Base-by-base conservation (phyloP, 2,329 filamentous ascomycete genomes). In the Nemania sp. region DNA sequence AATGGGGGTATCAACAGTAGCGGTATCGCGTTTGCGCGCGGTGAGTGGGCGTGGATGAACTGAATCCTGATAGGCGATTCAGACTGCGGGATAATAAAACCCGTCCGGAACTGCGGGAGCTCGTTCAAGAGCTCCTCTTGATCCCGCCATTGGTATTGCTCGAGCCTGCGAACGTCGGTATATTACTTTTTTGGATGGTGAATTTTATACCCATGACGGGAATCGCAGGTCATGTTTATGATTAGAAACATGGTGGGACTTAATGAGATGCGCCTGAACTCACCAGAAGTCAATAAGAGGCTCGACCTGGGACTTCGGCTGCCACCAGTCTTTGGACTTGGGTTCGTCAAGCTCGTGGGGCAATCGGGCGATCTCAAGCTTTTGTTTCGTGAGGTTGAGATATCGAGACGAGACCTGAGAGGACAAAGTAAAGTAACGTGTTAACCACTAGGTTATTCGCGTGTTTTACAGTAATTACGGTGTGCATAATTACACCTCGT, bases 1-100 rank as follows among this genome's bases (percentile, higher is more conserved):
- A 89, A 90, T 2, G 84, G 83, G 50, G 88, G 88, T 66, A 87
- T 80, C 56, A 90, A 76, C 18, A 90, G 79, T 25, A 90, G 75
- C 1, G 88, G 87, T 21, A 89, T 76, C 5, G 87, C 86, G 60
- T 82, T 77, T 15, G 74, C 63, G 48, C 82, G 78, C 20, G 77
- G 71, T 4, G 86, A 89, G 15, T 74, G 79, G 60, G 80, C 78
- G 71, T 90, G 87, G 48, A 90, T 79, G 70, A 90, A 90, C 69
- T 90, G 88, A 55, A 90, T 72, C 35, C 87, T 79, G 1, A 87
- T 70, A 2, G 78, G 74, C 4, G 76, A 64, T 46, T 78, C 74
- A n/a, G 74, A 71, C 6, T 71, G 75, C 25, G 75, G 75, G 49
- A 78, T 68, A 1, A 73, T 67, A 57, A 89, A 79, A 13, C 77